A percentile compares a stretch with the other conserved stretches of the same genome.
Conservation (phyloP, 1,139 yeast species). For the Geotrichum cucujoidarum region DNA sequence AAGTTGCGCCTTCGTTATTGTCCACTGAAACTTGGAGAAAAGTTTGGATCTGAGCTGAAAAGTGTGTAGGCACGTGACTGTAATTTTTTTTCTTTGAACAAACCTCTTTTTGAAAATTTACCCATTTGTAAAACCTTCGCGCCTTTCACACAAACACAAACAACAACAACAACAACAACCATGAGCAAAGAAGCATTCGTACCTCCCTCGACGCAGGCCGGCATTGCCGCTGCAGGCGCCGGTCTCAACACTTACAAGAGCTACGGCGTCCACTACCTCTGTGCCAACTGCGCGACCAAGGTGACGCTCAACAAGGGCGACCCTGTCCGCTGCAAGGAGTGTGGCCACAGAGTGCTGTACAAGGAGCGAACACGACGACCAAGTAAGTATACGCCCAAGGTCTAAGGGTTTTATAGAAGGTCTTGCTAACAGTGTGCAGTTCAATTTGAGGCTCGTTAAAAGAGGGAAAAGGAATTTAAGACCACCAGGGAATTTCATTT, state of each 20-base stretch:
- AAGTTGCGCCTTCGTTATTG: no score
- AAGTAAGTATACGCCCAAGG: constrained; percentile 45
- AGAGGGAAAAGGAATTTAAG: background rate
- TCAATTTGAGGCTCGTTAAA: constrained; percentile 62
- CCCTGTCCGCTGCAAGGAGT: constrained; percentile 96
- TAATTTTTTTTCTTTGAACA: no score
- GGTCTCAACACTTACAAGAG: constrained; percentile 65
- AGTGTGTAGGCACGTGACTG: no score
- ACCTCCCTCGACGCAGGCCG: constrained; percentile 68
- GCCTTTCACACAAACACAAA: background rate
- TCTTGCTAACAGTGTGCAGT: constrained; percentile 31
- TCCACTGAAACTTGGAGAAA: no score
- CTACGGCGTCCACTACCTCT: constrained; percentile 85
- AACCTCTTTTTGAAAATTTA: no score
- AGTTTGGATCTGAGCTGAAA: no score
- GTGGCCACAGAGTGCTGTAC: constrained; percentile 96
- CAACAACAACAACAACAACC: constrained; percentile 1
- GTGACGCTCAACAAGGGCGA: constrained; percentile 87
- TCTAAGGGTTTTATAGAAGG: background rate
- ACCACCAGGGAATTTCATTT: no score
- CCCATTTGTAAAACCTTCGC: background rate
- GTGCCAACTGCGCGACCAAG: constrained; percentile 93
- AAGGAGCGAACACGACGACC: constrained; percentile 96
- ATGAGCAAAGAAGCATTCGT: constrained; percentile 82
- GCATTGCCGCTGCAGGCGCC: constrained; percentile 63